Conservation (phyloP, 495 filamentous ascomycete species). For the Talaromyces ruber region DNA sequence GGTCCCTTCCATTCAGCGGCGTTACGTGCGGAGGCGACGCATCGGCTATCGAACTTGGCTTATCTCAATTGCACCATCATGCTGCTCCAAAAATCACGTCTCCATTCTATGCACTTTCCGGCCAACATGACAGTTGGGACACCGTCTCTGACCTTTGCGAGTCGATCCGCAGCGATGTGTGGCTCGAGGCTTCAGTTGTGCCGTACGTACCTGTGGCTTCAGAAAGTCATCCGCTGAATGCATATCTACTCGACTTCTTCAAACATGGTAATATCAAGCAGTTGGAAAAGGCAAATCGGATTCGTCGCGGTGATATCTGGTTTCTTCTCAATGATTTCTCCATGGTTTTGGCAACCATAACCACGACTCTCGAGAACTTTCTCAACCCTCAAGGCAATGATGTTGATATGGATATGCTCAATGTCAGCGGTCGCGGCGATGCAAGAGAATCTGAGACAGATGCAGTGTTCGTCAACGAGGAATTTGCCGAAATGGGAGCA, state of each 20-base stretch:
- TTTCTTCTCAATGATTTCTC: constrained; percentile 63
- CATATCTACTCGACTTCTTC: constrained; percentile 69
- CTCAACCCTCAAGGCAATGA: constrained; percentile 9
- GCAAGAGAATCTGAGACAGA: constrained; percentile 8
- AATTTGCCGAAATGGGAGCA: constrained; percentile 1
- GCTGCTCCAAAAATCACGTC: constrained; percentile 42
- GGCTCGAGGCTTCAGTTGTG: constrained; percentile 62
- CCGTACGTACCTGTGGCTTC: constrained; percentile 53
- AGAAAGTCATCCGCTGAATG: constrained; percentile 48
- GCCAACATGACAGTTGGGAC: constrained; percentile 50
- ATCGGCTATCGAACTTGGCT: constrained; percentile 7
- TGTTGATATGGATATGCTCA: constrained; percentile 12
- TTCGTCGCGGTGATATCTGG: constrained; percentile 59
- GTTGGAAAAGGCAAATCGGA: constrained; percentile 48
- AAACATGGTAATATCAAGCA: constrained; percentile 52
- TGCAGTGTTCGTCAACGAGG: not conserved
- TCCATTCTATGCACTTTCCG: constrained; percentile 63
- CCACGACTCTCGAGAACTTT: constrained; percentile 42
- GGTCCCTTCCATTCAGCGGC: constrained; percentile 49
- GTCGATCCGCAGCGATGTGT: constrained; percentile 54
- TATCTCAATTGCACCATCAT: constrained; percentile 3
- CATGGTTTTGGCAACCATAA: constrained; percentile 57
- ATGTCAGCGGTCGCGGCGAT: constrained; percentile 7
- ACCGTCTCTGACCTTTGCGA: constrained; percentile 55
- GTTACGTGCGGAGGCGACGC: constrained; percentile 29